Evolutionary conservation across 768 basidiomycete species (phyloP).

Genomic region (Suillus lakei): DNA sequence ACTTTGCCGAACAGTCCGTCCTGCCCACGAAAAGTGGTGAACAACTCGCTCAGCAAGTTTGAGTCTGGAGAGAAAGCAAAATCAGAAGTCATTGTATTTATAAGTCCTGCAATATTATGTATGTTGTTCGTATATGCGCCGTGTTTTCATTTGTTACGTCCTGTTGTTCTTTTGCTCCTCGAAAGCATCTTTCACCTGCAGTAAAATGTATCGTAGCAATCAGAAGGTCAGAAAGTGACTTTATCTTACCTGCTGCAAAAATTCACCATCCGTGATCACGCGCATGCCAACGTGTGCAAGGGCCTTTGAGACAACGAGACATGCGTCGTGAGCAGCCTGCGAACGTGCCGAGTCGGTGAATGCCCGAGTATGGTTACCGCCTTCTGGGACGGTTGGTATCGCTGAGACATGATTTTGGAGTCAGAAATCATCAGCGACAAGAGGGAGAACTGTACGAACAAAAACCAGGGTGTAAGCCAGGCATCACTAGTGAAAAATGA

Average conservation of each 20-base stretch:
- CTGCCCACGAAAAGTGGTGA: constrained; percentile 61
- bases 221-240: background rate
- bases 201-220: constrained; percentile 2
- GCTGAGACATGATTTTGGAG: constrained; percentile 44
- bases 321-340: constrained; percentile 64
- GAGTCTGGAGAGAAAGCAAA: background rate
- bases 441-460: constrained; percentile 24
- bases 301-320: constrained; percentile 69
- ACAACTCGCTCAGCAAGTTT: background rate
- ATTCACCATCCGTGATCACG: constrained; percentile 69
- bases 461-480: constrained; percentile 76
- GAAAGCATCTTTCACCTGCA: constrained; percentile 53
- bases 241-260: constrained; percentile 55
- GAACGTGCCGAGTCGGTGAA: constrained; percentile 71
- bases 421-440: background rate
- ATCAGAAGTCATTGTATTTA: background rate
- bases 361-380: constrained; percentile 78
- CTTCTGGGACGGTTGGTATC: constrained; percentile 72
- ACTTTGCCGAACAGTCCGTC: constrained; percentile 42
- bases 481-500: constrained; percentile 48
- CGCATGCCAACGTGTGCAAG: constrained; percentile 73
- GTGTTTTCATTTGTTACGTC: constrained; percentile 11
- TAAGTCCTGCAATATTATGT: background rate
- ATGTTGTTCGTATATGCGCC: background rate
- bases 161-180: constrained; percentile 45